These are phyloP conservation scores for Pleurotus pulmonarius DNA, from an alignment of 768 basidiomycete genomes.

Conservation along the genomic window DNA sequence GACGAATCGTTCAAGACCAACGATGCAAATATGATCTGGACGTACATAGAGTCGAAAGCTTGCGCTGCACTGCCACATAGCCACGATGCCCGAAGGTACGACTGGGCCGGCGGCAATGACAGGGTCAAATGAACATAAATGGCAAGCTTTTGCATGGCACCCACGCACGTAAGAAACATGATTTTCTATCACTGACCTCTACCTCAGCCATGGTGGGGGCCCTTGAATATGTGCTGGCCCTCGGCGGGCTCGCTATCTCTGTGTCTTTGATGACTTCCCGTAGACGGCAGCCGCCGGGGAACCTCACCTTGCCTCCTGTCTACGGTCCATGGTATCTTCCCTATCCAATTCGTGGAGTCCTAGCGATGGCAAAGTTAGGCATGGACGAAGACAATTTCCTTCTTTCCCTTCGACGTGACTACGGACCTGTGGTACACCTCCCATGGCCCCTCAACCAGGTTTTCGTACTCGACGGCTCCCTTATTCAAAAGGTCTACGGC, in stretches of 20 bases:
- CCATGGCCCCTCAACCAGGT: slow-evolving; percentile 7
- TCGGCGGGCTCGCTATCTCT: background rate
- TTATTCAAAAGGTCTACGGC: slow-evolving; percentile 6
- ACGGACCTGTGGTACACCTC: background rate
- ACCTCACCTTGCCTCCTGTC: background rate
- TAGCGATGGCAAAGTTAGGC: slow-evolving; percentile 4
- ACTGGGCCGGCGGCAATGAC: too few species aligned
- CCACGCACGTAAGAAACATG: too few species aligned
- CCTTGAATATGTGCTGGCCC: background rate
- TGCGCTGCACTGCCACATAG: too few species aligned
- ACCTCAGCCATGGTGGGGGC: background rate
- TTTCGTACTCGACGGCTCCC: slow-evolving; percentile 2
- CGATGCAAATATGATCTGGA: too few species aligned
- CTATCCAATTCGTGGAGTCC: background rate
- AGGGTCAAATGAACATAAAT: too few species aligned
- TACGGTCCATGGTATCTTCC: slow-evolving; percentile 10
- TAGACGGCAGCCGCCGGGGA: background rate
- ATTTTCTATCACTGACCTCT: too few species aligned
- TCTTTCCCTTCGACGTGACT: background rate
- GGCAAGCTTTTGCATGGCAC: too few species aligned
- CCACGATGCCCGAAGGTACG: too few species aligned
- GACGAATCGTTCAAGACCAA: too few species aligned
- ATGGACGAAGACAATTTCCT: slow-evolving; percentile 5
- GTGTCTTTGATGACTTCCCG: background rate
- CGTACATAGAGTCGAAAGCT: too few species aligned